Base-by-base conservation (phyloP, 192 early-diverging fungal genomes). In the Bifiguratus adelaidae region DNA sequence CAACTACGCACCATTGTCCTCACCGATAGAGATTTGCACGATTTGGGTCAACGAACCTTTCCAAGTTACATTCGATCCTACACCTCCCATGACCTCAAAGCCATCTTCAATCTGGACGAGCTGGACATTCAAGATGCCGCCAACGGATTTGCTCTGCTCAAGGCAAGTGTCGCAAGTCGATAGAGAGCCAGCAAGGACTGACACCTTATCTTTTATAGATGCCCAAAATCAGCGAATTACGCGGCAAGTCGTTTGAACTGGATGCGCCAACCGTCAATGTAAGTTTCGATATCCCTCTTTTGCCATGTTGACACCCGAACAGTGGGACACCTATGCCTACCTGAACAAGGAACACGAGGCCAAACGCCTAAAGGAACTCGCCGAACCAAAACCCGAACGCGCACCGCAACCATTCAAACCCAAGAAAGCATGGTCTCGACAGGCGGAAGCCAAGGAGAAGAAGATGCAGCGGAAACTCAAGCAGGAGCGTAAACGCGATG, bases 191-290 rank as follows among this genome's bases (percentile, higher is more conserved):
- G 23, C 11, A 42, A 2, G n/a, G 32, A n/a, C 32, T 33, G 8
- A 33, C 8, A 42, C 15, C 20, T 9, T 56, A 5, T 8, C 20
- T 35, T 36, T 55, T 21, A 18, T 42, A 79, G 51, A 41, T 98
- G 29, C 95, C 95, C 12, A 92, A 85, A 48, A 92, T 99, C 90
- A 90, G 92, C 2, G 95, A 97, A 66, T 58, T 98, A 34, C 78
- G 76, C 55, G 69, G 67, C 28, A 63, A 55, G 34, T 65, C 57
- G 33, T 60, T 78, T 2, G 71, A 60, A 29, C 47, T 60, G 16
- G 63, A 58, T 19, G 63, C 63, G 4, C 57, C 58, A 1, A 61
- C 73, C 18, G 56, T 71, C 33, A 58, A 67, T 56, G 56, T 58
- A 56, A 61, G 34, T 68, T 53, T 7, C 41, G 34, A 4, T 28